Conservation (phyloP, 805 yeast genomes). For the Starmerella stigmatis region DNA sequence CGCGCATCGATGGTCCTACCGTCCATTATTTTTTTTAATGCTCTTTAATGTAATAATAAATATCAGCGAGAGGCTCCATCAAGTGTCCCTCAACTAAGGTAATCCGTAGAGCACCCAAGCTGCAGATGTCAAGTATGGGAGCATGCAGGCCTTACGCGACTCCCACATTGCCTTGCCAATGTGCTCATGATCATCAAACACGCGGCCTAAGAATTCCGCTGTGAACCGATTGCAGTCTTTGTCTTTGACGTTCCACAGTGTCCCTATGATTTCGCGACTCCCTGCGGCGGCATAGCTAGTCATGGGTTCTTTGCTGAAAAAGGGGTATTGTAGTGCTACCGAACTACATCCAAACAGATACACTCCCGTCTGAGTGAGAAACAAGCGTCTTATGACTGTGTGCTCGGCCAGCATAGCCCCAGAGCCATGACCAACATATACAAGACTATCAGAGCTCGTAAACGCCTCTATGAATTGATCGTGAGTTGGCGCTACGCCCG, state of each 20-base stretch:
- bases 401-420: conserved; percentile 74
- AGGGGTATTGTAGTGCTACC: conserved; percentile 48
- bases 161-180: conserved; percentile 42
- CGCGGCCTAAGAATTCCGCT: conserved; percentile 40
- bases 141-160: conserved; percentile 58
- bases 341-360: conserved; percentile 87
- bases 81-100: conserved; percentile 35
- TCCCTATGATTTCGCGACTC: conserved; percentile 71
- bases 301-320: conserved; percentile 59
- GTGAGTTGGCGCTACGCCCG: conserved; percentile 51
- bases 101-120: conserved; percentile 89
- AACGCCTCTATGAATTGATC: conserved; percentile 40
- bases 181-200: conserved; percentile 23
- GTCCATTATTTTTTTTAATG: too few species aligned
- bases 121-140: conserved; percentile 74
- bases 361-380: conserved; percentile 28
- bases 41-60: too few species aligned
- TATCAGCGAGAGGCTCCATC: background rate
- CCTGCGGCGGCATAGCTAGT: conserved; percentile 70
- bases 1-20: background rate
- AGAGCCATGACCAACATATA: conserved; percentile 92
- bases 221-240: conserved; percentile 83
- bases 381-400: conserved; percentile 41
- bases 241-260: conserved; percentile 95
- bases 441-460: conserved; percentile 39